Base-by-base conservation (phyloP, 2,329 filamentous ascomycete species). In the Colletotrichum nymphaeae region DNA sequence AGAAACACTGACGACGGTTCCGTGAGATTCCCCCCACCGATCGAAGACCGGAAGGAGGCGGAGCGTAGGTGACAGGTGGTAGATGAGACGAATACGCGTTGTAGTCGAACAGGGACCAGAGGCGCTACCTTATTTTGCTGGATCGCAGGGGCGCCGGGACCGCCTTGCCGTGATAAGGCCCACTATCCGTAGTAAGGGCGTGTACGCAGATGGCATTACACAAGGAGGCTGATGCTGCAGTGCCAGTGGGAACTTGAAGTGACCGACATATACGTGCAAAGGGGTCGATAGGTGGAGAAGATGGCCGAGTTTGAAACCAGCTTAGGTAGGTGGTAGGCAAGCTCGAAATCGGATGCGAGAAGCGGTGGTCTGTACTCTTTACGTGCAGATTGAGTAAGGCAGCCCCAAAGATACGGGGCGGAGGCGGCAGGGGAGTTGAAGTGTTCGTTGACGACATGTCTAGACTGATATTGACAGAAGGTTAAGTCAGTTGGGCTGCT, bases 21-120 rank as follows among this genome's bases (percentile, higher is more conserved):
- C 65, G 75, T 73, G 69, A 65, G 67, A 65, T 71, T 42, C 62
- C 56, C 74, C 75, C 75, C 75, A 75, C 76, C 73, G 69, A 75
- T 75, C 74, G 72, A 69, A 76, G 73, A 77, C 76, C 76, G 73
- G 75, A 78, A 76, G 77, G 69, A 76, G 76, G 68, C 72, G 73
- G 77, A 76, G 73, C 72, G 69, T 62, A 73, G 65, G 72, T 74
- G 72, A 74, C 72, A 74, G 72, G 63, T 67, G 62, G 58, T 59
- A 78, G 64, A 76, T 78, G 76, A 78, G 77, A 79, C 77, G 76
- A 73, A 75, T 72, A 74, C 66, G 69, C 37, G 63, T 63, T 74
- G 68, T 60, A 52, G 49, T 66, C 9, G 37, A 56, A 60, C 63
- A 74, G 52, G 57, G 75, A 57, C 60, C 53, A 59, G 69, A 67